Evolutionary conservation across 176 grass and related monocot species (phyloP).

Genomic region (Aegilops longissima): DNA sequence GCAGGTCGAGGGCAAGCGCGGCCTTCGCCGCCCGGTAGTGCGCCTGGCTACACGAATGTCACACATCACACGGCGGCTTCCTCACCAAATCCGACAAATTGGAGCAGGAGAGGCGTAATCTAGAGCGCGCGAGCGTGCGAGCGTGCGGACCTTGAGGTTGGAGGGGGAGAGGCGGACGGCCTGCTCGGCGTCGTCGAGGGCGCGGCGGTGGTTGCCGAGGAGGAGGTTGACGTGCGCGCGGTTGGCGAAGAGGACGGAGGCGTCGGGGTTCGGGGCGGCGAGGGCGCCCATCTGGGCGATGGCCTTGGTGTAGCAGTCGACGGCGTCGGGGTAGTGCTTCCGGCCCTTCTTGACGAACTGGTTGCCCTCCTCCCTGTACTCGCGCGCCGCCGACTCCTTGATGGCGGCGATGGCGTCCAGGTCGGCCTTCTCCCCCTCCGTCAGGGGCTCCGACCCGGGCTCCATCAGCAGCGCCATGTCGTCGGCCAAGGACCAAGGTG

Average conservation of each 20-base stretch:
- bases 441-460: conserved; percentile 48
- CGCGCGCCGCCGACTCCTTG: conserved; percentile 73
- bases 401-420: conserved; percentile 73
- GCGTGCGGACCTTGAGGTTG: conserved; percentile 65
- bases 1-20: conserved; percentile 60
- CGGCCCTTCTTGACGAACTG: conserved; percentile 74
- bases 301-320: conserved; percentile 84
- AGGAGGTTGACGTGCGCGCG: conserved; percentile 86
- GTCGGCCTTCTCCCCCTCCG: conserved; percentile 75
- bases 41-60: conserved; percentile 59
- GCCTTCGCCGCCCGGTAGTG: conserved; percentile 87
- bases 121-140: not conserved
- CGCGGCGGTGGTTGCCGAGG: conserved; percentile 73
- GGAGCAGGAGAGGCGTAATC: not conserved
- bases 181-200: conserved; percentile 68
- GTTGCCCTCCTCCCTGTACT: conserved; percentile 90
- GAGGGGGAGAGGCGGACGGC: conserved; percentile 59
- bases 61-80: conserved; percentile 4
- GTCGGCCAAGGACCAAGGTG: not conserved
- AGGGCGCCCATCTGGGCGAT: conserved; percentile 68
- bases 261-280: conserved; percentile 36
- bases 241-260: conserved; percentile 83
- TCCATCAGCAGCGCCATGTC: conserved; percentile 88
- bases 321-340: conserved; percentile 69
- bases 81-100: not conserved